Evolutionary conservation across 495 filamentous ascomycete genomes (phyloP), one percentile per base, ranked within the genome.

Genomic region (Penicillium riverlandense): DNA sequence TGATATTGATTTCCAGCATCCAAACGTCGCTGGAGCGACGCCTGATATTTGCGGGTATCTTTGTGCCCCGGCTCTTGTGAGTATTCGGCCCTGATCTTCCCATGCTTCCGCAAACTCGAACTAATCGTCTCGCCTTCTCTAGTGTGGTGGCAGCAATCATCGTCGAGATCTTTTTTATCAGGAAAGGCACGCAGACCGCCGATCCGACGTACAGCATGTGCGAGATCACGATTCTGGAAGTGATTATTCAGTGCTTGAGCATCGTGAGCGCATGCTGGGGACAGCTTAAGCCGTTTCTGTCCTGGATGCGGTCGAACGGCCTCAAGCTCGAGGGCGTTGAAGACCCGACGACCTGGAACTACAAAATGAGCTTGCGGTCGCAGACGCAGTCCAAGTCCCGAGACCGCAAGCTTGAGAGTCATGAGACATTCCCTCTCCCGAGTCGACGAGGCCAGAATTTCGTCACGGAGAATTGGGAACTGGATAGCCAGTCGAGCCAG

Each of bases 191-290:
- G 3, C 13, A 47, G 14, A 49, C 49, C 14, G 38, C 11, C 28
- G 57, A 62, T 15, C 52, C 59, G 4, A 58, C 52, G 10, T 54
- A 35, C 32, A 28, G 40, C 8, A 45, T 55, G 8, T 54, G 39
- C 29, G 34, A 50, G 2, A 10, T 53, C 8, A 54, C 53, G 6
- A 53, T 63, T 29, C 16, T 52, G 9, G 41, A 49, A 13, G 43
- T 48, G 29, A 35, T 48, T 10, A 44, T 52, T 10, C 53, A 62
- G 44, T 56, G 41, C 29, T 37, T 56, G 2, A 55, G 49, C 45
- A 53, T 58, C 16, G 44, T 59, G 11, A 57, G 45, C n/a, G 48
- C 54, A 30, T 61, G 52, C 46, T 62, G 58, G 55, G 55, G 47
- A 8, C 58, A 62, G 37, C 43, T 62, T 30, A 56, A 54, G 22